Evolutionary conservation across 225 moss, liverwort and hornwort species (phyloP).

Genomic region (Climacium dendroides): DNA sequence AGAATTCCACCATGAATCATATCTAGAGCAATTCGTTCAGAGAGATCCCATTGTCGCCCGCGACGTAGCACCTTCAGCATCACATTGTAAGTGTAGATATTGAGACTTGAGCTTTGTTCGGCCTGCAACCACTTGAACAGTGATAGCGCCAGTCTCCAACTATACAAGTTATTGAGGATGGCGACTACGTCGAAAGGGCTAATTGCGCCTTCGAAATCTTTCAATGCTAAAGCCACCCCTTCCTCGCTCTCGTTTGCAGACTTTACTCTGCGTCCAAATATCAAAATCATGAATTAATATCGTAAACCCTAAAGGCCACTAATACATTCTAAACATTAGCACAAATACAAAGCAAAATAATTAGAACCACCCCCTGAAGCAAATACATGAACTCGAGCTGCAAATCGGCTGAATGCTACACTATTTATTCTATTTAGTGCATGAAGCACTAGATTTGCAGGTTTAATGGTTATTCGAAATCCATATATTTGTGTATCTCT

Average conservation of each 20-base stretch:
- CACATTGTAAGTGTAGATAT: conserved; percentile 72
- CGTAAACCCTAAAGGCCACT: background rate
- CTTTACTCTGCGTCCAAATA: conserved; percentile 27
- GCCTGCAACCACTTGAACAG: conserved; percentile 68
- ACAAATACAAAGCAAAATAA: background rate
- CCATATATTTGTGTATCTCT: background rate
- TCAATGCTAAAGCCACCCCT: conserved; percentile 42
- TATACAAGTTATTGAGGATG: conserved; percentile 44
- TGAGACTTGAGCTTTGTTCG: conserved; percentile 38
- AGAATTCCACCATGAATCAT: conserved; percentile 51
- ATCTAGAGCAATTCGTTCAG: conserved; percentile 49
- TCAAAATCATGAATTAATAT: background rate
- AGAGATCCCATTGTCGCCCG: conserved; percentile 62
- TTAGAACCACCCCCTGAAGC: background rate
- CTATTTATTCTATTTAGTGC: too few relatives aligned
- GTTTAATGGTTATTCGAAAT: background rate
- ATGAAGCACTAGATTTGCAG: background rate
- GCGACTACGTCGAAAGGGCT: conserved; percentile 43
- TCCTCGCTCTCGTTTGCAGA: conserved; percentile 39
- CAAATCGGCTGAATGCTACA: background rate
- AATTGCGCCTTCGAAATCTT: conserved; percentile 39
- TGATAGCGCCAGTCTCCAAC: conserved; percentile 57
- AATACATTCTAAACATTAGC: background rate
- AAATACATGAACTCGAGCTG: background rate
- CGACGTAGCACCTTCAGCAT: conserved; percentile 69